Evolutionary conservation across 2,329 filamentous ascomycete species (phyloP).

Genomic region (Fusarium sororula): DNA sequence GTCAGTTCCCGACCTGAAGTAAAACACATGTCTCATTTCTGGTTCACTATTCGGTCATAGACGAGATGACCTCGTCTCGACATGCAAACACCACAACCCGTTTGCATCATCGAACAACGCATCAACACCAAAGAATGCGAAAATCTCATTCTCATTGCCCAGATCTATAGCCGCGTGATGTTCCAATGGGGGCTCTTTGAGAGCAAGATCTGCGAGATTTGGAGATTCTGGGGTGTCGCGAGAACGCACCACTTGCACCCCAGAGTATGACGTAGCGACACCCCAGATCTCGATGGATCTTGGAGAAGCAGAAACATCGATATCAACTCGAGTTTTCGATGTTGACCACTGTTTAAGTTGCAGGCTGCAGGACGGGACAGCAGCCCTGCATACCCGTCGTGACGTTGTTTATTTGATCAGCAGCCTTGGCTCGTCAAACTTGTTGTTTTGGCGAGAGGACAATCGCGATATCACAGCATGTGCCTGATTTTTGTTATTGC

Average conservation of each 20-base stretch:
- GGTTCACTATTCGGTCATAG: slow-evolving; percentile 11
- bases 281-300: slow-evolving; percentile 36
- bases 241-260: slow-evolving; percentile 18
- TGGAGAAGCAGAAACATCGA: slow-evolving; percentile 6
- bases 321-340: slow-evolving; percentile 21
- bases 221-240: slow-evolving; percentile 25
- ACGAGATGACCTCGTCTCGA: not conserved
- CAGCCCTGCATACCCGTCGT: slow-evolving; percentile 28
- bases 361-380: not conserved
- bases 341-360: not conserved
- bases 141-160: not conserved
- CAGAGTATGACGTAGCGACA: slow-evolving; percentile 38
- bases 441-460: not conserved
- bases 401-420: slow-evolving; percentile 29
- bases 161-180: slow-evolving; percentile 17
- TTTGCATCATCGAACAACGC: slow-evolving; percentile 9
- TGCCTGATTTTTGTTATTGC: slow-evolving; percentile 10
- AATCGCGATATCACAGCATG: slow-evolving; percentile 20
- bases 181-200: not conserved
- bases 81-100: not conserved
- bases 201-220: slow-evolving; percentile 15
- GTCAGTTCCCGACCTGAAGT: not conserved
- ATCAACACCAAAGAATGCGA: not conserved
- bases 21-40: not conserved
- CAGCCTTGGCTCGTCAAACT: slow-evolving; percentile 1